Evolutionary conservation across 2,329 filamentous ascomycete species (phyloP), one percentile per base, ranked within the genome.

Genomic region (Pezicula carpinea): DNA sequence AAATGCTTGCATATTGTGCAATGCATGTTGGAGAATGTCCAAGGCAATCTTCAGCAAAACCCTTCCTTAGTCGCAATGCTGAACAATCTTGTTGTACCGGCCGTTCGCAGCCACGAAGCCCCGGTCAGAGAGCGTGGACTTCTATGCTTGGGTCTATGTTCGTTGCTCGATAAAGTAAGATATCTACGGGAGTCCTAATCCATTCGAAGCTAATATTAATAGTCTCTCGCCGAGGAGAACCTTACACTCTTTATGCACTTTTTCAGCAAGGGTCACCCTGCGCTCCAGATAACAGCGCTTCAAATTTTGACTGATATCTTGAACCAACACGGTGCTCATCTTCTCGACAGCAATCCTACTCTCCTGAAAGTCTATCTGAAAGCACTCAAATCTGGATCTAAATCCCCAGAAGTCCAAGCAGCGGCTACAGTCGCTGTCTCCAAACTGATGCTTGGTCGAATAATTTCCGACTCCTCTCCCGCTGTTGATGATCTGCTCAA

Each of bases 1-100:
- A 97, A 97, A 70, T 97, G 93, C 66, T 76, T 99, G 52, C 88
- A 96, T 63, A 96, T 99, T 56, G 91, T 95, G 21, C 89, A 96
- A 66, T 97, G 90, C 73, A 96, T 97, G 87, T 77, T 99, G 43
- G 84, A 95, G 63, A 96, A 97, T 61, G 89, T 99, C 8, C 79
- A 87, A 44, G 89, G 89, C 51, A 87, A 87, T 60, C 74, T 97
- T 32, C 90, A 96, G 67, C 80, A 91, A 56, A 96, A 96, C 64
- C 83, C 87, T 48, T 86, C 95, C 61, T 71, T 97, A n/a, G 89
- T 95, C 4, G 88, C 88, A n/a, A 96, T 97, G 87, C 76, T 99
- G 42, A 97, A 99, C 72, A 97, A 93, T 55, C 78, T 99, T 7
- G 89, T 99, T 36, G 90, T 99, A 2, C 93, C 93, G 6, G 93